A percentile compares a stretch with the other conserved stretches of the same genome.
Evolutionary conservation across 768 basidiomycete genomes (phyloP).

Genomic region (Hericium erinaceus): DNA sequence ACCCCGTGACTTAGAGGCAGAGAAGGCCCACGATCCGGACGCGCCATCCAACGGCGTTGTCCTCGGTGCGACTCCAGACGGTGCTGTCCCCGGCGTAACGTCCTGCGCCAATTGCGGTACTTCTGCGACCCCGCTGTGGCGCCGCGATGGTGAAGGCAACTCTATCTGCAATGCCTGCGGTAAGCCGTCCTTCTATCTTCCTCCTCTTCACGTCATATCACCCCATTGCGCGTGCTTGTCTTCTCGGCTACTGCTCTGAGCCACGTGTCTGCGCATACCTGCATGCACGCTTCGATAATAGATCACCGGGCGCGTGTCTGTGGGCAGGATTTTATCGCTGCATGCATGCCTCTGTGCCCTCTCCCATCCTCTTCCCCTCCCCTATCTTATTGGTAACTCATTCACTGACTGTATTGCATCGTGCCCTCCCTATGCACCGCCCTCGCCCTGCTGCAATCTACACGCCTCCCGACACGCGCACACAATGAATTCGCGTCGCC

Average conservation of each 20-base stretch:
- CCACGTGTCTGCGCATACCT: conserved; percentile 29
- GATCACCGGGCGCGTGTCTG: conserved; percentile 14
- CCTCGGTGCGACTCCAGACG: conserved; percentile 1
- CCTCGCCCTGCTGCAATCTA: conserved; percentile 5
- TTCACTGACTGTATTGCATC: conserved; percentile 6
- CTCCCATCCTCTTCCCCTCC: conserved; percentile 6
- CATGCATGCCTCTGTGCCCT: not conserved
- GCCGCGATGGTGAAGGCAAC: conserved; percentile 73
- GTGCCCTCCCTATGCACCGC: conserved; percentile 9
- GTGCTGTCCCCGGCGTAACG: not conserved
- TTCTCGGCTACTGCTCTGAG: conserved; percentile 13
- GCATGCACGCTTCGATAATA: not conserved
- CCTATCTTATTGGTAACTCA: conserved; percentile 13
- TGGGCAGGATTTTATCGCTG: conserved; percentile 11
- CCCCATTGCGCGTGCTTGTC: conserved; percentile 24
- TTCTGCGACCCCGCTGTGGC: conserved; percentile 75
- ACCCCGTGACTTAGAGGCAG: not conserved
- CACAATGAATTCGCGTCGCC: not conserved
- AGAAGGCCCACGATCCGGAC: not conserved
- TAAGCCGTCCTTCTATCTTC: conserved; percentile 34
- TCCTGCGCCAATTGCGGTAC: conserved; percentile 68
- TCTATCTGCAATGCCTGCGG: conserved; percentile 87
- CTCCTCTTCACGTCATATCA: not conserved
- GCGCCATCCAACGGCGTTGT: not conserved
- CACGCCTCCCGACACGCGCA: not conserved